These are phyloP conservation scores for Dichotomocladium elegans DNA, from an alignment of 371 early-diverging fungal genomes.

Conservation along the genomic window DNA sequence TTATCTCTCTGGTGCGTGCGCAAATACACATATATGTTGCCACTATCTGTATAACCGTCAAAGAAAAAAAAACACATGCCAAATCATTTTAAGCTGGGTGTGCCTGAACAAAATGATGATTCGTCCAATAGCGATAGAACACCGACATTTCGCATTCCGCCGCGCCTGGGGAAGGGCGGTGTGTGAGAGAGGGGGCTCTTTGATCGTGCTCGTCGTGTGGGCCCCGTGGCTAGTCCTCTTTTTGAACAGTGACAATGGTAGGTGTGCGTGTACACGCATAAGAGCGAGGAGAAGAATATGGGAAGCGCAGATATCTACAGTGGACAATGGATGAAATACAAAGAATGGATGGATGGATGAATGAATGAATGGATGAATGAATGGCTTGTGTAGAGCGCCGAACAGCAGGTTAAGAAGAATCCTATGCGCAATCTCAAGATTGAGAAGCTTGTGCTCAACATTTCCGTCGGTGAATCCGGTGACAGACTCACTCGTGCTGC, in stretches of 20 bases:
- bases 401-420: constrained; percentile 64
- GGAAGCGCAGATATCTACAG: neutral
- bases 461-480: constrained; percentile 99
- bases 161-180: neutral
- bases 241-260: constrained; percentile 1
- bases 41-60: no score
- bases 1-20: no score
- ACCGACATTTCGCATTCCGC: neutral
- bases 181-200: neutral
- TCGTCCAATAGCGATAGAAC: no score
- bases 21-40: no score
- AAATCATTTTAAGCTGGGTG: no score
- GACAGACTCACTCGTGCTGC: constrained; percentile 99
- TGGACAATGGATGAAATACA: constrained; percentile 4
- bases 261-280: neutral
- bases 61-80: no score
- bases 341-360: constrained; percentile 4
- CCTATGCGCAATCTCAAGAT: constrained; percentile 97
- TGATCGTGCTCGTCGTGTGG: neutral
- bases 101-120: no score
- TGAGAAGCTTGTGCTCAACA: constrained; percentile 99
- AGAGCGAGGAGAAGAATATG: neutral
- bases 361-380: neutral
- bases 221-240: neutral
- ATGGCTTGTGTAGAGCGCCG: neutral